phyloP scores from a whole-genome alignment of 139 green algal species.

The Micractinium conductrix region DNA sequence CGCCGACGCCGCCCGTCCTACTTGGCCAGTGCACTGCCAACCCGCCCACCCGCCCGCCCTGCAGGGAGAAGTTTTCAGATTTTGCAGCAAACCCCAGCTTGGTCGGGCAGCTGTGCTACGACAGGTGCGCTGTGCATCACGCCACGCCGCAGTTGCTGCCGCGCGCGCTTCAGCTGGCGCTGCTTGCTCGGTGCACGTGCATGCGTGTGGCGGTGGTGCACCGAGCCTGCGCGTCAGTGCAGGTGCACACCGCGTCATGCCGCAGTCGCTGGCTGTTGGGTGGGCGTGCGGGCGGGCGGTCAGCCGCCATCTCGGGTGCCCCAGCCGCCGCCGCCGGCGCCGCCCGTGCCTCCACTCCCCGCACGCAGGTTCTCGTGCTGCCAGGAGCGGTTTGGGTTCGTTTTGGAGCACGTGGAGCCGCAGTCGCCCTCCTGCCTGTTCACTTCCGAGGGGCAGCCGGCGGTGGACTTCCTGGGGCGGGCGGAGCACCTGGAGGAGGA shows the following conservation, averaged over 20 bases:
- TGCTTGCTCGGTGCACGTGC: not conserved
- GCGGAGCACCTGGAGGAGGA: conserved; percentile 3
- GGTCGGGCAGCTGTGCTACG: not conserved
- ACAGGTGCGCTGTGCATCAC: not conserved
- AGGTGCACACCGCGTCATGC: not conserved
- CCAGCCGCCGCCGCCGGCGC: not conserved
- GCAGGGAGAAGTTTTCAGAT: not conserved
- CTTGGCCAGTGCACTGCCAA: no score
- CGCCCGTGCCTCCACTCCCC: no score
- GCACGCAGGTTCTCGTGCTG: not conserved
- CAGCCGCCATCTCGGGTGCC: not conserved
- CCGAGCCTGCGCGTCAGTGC: not conserved
- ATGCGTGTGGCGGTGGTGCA: no score
- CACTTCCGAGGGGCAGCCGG: not conserved
- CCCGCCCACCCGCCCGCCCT: no score
- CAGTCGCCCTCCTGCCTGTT: conserved; percentile 13
- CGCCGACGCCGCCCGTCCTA: no score
- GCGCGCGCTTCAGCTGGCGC: not conserved
- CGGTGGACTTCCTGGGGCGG: conserved; percentile 3
- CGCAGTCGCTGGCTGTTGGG: no score
- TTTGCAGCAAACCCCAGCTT: not conserved
- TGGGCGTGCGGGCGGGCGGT: no score
- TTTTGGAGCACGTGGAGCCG: not conserved
- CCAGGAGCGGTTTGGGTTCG: conserved; percentile 8
- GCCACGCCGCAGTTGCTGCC: not conserved